These are phyloP conservation scores for Thermochaetoides thermophila DNA, from an alignment of 495 filamentous ascomycete genomes.

Conservation along the genomic window DNA sequence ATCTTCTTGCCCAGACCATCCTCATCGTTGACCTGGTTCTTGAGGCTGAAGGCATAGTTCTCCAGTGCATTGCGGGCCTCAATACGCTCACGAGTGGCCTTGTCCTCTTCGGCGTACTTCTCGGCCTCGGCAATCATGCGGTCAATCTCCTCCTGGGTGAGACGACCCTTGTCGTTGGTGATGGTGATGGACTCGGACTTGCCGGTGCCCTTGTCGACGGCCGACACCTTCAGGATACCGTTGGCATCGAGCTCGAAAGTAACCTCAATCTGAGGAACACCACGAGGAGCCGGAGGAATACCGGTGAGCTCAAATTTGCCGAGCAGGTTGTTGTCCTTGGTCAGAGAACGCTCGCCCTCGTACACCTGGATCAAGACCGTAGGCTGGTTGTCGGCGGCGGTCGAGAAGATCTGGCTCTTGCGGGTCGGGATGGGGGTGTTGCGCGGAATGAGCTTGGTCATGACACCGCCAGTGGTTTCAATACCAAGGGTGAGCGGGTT, in stretches of 20 bases:
- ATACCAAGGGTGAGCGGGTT: slow-evolving; percentile 97
- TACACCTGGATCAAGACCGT: slow-evolving; percentile 95
- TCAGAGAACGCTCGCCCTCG: slow-evolving; percentile 92
- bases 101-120: slow-evolving; percentile 98
- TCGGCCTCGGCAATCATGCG: slow-evolving; percentile 96
- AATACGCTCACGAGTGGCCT: slow-evolving; percentile 87
- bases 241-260: slow-evolving; percentile 97
- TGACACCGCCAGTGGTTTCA: slow-evolving; percentile 94
- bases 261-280: slow-evolving; percentile 95
- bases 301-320: slow-evolving; percentile 96
- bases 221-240: slow-evolving; percentile 91
- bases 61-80: slow-evolving; percentile 90
- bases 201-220: slow-evolving; percentile 91
- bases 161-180: slow-evolving; percentile 95
- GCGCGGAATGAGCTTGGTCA: slow-evolving; percentile 93
- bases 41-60: slow-evolving; percentile 93
- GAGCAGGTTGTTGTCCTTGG: slow-evolving; percentile 90
- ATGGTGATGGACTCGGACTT: slow-evolving; percentile 95
- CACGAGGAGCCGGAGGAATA: slow-evolving; percentile 87
- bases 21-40: slow-evolving; percentile 98
- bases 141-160: slow-evolving; percentile 92
- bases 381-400: slow-evolving; percentile 94
- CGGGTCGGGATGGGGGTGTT: slow-evolving; percentile 92
- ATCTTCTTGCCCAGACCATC: slow-evolving; percentile 94
- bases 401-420: slow-evolving; percentile 97